A percentile compares a stretch with the other conserved stretches of the same genome.
Evolutionary conservation across 495 filamentous ascomycete species (phyloP).

Genomic region (Evernia prunastri): DNA sequence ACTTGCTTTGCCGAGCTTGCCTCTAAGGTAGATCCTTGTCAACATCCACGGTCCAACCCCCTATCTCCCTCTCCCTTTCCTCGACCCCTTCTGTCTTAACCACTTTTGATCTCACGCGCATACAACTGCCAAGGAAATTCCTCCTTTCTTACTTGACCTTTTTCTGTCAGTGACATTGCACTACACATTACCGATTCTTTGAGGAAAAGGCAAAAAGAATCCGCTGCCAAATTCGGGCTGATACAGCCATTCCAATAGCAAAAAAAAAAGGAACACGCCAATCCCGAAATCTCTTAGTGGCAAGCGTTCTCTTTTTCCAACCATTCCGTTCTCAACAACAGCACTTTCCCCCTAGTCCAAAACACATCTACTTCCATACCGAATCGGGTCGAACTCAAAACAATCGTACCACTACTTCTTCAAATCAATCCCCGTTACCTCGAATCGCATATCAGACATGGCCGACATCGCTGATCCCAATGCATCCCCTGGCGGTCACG

Average conservation of each 20-base stretch:
- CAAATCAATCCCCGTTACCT: background rate
- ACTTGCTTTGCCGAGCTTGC: background rate
- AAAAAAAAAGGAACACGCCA: too few relatives aligned
- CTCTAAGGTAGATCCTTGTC: too few relatives aligned
- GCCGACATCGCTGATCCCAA: constrained; percentile 32
- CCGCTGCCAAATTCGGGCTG: background rate
- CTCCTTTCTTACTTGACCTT: background rate
- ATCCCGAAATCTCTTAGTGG: too few relatives aligned
- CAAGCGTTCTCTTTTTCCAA: too few relatives aligned
- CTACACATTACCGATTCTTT: too few relatives aligned
- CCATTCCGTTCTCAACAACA: constrained; percentile 23
- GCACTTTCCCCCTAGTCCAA: constrained; percentile 20
- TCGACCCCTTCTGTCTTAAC: constrained; percentile 15
- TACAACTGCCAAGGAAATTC: background rate
- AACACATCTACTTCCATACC: constrained; percentile 20
- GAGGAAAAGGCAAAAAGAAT: too few relatives aligned
- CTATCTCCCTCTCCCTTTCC: constrained; percentile 9
- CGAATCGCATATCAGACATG: constrained; percentile 22
- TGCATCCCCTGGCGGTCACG: constrained; percentile 41
- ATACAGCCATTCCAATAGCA: constrained; percentile 1
- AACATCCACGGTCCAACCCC: too few relatives aligned
- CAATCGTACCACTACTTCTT: constrained; percentile 1
- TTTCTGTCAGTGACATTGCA: too few relatives aligned
- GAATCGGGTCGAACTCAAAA: constrained; percentile 21
- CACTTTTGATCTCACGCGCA: constrained; percentile 17